phyloP scores from a whole-genome alignment of 2,329 filamentous ascomycete genomes.

The Ophiostoma piceae region DNA sequence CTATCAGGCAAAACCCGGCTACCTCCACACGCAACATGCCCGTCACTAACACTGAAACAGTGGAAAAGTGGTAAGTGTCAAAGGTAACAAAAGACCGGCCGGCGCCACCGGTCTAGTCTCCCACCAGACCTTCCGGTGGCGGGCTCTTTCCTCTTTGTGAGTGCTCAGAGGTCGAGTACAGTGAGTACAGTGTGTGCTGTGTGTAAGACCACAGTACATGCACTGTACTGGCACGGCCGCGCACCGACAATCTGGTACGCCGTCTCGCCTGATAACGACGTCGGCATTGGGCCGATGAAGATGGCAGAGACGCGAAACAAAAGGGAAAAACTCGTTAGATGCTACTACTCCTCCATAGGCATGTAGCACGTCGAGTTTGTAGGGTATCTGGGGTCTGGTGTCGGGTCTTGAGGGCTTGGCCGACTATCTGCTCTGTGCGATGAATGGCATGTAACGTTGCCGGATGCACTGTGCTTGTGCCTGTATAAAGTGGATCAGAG shows the following conservation, averaged over 20 bases:
- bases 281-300: neutral
- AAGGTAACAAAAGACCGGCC: conserved; percentile 1
- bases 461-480: neutral
- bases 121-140: neutral
- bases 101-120: conserved; percentile 1
- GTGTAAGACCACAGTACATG: neutral
- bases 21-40: conserved; percentile 15
- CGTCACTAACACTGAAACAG: conserved; percentile 7
- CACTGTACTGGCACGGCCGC: neutral
- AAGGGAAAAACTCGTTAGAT: conserved; percentile 1
- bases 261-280: neutral
- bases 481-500: neutral
- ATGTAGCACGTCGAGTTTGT: neutral
- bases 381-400: neutral
- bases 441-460: conserved; percentile 10
- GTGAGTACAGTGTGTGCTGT: neutral
- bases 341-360: neutral
- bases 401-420: neutral
- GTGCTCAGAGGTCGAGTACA: too few relatives aligned
- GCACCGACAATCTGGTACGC: neutral
- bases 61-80: neutral
- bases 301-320: neutral
- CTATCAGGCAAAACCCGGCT: neutral
- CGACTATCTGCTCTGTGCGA: neutral
- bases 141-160: neutral